A percentile compares a stretch with the other conserved stretches of the same genome.
Evolutionary conservation across 129 eudicot species (phyloP).

Genomic region (Tagetes patula): DNA sequence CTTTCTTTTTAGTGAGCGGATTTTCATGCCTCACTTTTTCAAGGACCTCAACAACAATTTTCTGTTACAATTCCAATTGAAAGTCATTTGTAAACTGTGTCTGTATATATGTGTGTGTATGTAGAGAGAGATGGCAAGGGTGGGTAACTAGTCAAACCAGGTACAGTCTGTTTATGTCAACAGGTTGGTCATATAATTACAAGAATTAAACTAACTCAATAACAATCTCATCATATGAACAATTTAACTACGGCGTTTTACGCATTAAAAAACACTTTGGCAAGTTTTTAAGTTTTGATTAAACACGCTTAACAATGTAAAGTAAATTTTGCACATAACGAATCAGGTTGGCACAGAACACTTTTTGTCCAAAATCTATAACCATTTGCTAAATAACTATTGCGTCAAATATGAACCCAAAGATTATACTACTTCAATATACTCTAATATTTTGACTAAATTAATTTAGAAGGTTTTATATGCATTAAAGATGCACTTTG

Average conservation of each 20-base stretch:
- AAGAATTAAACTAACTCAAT: not conserved
- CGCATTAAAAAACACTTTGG: not conserved
- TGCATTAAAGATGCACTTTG: not conserved
- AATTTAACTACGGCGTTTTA: not conserved
- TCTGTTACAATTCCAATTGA: constrained; percentile 42
- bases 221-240: not conserved
- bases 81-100: constrained; percentile 15
- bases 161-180: not conserved
- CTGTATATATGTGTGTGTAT: not conserved
- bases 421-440: not conserved
- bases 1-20: constrained; percentile 57
- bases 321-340: not conserved
- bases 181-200: not conserved
- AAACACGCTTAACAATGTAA: not conserved
- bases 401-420: not conserved
- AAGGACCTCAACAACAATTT: constrained; percentile 71
- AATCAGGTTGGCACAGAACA: not conserved
- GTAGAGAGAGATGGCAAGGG: not conserved
- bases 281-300: not conserved
- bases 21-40: constrained; percentile 45
- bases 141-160: constrained; percentile 1
- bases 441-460: not conserved
- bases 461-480: not conserved
- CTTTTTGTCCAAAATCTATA: not conserved
- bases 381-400: not conserved